Percentiles rank a stretch among this genome's conserved stretches.
phyloP scores from a whole-genome alignment of 2,329 filamentous ascomycete species.

The Calonectria henricotiae region DNA sequence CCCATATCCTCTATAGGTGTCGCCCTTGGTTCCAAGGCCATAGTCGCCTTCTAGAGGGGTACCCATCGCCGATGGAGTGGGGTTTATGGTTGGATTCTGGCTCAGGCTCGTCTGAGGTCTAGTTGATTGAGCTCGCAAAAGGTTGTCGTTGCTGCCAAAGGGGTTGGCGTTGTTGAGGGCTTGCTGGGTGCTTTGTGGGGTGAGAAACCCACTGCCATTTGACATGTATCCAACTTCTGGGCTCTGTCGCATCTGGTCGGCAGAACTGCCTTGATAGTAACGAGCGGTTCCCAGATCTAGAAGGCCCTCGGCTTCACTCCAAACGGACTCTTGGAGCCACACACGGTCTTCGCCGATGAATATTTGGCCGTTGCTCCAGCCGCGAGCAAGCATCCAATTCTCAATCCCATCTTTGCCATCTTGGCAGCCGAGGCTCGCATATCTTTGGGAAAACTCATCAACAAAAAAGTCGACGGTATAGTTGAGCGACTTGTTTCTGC shows the following conservation, averaged over 20 bases:
- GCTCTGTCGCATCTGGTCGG: constrained; percentile 64
- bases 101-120: neutral
- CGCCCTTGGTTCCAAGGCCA: constrained; percentile 10
- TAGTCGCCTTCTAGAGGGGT: neutral
- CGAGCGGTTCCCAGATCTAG: constrained; percentile 71
- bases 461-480: constrained; percentile 97
- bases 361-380: constrained; percentile 98
- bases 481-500: constrained; percentile 90
- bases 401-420: constrained; percentile 95
- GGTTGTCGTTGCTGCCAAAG: constrained; percentile 11
- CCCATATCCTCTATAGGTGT: neutral
- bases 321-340: constrained; percentile 94
- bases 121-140: neutral
- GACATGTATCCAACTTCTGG: constrained; percentile 47
- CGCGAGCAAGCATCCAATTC: constrained; percentile 92
- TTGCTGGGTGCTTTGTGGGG: neutral
- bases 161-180: neutral
- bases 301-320: constrained; percentile 99
- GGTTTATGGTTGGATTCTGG: neutral
- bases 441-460: constrained; percentile 91
- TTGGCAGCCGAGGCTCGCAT: constrained; percentile 86
- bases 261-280: constrained; percentile 70
- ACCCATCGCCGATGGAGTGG: neutral
- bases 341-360: constrained; percentile 91
- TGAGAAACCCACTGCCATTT: constrained; percentile 1